phyloP scores from a whole-genome alignment of 73 alveolate species.

The Paramecium primaurelia region DNA sequence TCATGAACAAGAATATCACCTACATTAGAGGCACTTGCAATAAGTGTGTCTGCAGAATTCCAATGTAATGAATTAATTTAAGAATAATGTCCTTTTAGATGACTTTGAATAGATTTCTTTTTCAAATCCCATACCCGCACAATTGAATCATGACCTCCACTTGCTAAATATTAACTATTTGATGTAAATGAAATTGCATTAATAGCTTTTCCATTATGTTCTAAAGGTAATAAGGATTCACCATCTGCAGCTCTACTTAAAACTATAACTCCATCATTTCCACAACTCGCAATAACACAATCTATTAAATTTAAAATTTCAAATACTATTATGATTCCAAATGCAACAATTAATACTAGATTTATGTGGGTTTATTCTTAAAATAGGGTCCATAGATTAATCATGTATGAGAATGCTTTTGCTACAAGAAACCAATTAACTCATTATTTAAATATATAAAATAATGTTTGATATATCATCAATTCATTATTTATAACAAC shows the following conservation, averaged over 20 bases:
- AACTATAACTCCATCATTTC: neutral
- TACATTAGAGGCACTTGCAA: conserved; percentile 12
- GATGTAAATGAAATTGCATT: conserved; percentile 18
- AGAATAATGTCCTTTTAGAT: conserved; percentile 22
- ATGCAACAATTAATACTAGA: neutral
- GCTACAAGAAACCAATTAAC: conserved; percentile 9
- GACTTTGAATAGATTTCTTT: neutral
- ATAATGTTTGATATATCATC: neutral
- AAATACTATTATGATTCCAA: conserved; percentile 15
- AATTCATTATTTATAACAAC: neutral
- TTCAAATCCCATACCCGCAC: conserved; percentile 44
- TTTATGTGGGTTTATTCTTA: conserved; percentile 9
- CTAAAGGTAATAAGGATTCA: neutral
- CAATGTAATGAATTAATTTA: neutral
- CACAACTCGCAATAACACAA: conserved; percentile 8
- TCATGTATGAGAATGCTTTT: neutral
- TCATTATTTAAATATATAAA: neutral
- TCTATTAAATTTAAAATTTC: neutral
- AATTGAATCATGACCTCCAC: conserved; percentile 22
- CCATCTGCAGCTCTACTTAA: neutral
- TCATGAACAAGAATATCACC: conserved; percentile 35
- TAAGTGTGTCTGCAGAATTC: neutral
- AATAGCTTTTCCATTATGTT: neutral
- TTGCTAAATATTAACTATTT: conserved; percentile 1
- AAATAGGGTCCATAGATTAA: neutral